These are phyloP conservation scores for Meripilus lineatus DNA, from an alignment of 1,284 basidiomycete genomes.

Conservation along the genomic window DNA sequence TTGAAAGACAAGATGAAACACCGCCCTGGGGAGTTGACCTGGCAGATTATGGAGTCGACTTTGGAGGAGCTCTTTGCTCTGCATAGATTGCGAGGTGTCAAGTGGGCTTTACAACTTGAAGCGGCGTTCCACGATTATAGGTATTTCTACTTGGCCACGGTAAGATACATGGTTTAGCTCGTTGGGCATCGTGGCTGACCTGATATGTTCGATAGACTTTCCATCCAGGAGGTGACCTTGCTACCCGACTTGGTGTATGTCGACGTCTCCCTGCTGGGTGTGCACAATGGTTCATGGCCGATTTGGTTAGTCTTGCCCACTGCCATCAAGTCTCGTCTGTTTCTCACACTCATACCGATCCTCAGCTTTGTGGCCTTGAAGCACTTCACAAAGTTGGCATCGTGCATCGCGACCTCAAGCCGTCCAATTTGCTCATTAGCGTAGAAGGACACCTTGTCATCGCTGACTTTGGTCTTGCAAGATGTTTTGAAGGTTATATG, in stretches of 20 bases:
- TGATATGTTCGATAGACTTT: background rate
- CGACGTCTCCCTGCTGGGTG: background rate
- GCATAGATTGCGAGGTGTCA: too few species aligned
- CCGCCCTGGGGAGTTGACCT: too few species aligned
- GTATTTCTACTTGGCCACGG: constrained; percentile 9
- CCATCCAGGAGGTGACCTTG: constrained; percentile 7
- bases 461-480: constrained; percentile 27
- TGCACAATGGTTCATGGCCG: background rate
- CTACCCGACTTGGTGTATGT: background rate
- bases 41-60: too few species aligned
- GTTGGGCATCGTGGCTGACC: too few species aligned
- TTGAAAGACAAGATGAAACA: too few species aligned
- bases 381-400: constrained; percentile 16
- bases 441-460: too few species aligned
- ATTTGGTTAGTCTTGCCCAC: constrained; percentile 4
- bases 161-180: background rate
- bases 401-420: too few species aligned
- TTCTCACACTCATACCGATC: background rate
- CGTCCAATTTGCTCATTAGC: too few species aligned
- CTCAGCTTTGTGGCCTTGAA: constrained; percentile 4
- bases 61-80: too few species aligned
- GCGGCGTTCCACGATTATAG: too few species aligned
- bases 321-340: background rate
- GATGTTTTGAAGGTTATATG: constrained; percentile 37
- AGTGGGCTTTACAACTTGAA: too few species aligned